These are phyloP conservation scores for Sporothrix humicola DNA, from an alignment of 2,329 filamentous ascomycete genomes.

Conservation along the genomic window DNA sequence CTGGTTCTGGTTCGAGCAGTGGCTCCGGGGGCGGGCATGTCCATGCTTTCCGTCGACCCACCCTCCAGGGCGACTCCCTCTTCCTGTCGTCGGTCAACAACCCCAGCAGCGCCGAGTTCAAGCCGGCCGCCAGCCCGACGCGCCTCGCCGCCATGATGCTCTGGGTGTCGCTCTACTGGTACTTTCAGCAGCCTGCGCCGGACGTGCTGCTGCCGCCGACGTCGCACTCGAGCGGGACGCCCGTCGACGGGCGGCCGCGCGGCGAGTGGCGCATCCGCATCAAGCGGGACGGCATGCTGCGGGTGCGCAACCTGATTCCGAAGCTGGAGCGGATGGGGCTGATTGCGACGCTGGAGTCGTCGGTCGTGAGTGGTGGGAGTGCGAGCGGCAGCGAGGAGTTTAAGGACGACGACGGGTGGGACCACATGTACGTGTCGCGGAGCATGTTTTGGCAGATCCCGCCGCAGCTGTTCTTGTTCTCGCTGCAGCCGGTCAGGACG, in stretches of 20 bases:
- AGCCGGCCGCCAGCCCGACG: slow-evolving; percentile 78
- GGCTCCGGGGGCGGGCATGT: slow-evolving; percentile 55
- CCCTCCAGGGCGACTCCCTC: slow-evolving; percentile 76
- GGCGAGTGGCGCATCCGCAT: slow-evolving; percentile 89
- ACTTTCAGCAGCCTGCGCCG: slow-evolving; percentile 87
- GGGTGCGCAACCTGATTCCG: slow-evolving; percentile 79
- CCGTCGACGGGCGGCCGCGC: slow-evolving; percentile 71
- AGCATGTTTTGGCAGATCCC: slow-evolving; percentile 92
- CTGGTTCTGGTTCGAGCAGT: too few species aligned
- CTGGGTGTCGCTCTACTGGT: slow-evolving; percentile 94
- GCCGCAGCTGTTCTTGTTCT: slow-evolving; percentile 85
- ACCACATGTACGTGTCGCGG: slow-evolving; percentile 79
- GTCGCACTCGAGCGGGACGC: slow-evolving; percentile 65
- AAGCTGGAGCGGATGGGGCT: slow-evolving; percentile 95
- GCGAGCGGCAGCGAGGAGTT: slow-evolving; percentile 40
- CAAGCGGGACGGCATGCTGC: slow-evolving; percentile 84
- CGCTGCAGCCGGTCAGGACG: slow-evolving; percentile 65
- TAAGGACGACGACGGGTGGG: slow-evolving; percentile 67
- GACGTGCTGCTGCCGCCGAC: slow-evolving; percentile 63
- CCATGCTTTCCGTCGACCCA: slow-evolving; percentile 75
- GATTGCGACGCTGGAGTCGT: slow-evolving; percentile 75
- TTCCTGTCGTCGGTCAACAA: slow-evolving; percentile 93
- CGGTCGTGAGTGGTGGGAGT: slow-evolving; percentile 64
- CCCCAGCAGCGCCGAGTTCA: slow-evolving; percentile 79
- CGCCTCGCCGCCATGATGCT: slow-evolving; percentile 96